Evolutionary conservation across 768 basidiomycete species (phyloP).

Genomic region (Lentinula boryana): DNA sequence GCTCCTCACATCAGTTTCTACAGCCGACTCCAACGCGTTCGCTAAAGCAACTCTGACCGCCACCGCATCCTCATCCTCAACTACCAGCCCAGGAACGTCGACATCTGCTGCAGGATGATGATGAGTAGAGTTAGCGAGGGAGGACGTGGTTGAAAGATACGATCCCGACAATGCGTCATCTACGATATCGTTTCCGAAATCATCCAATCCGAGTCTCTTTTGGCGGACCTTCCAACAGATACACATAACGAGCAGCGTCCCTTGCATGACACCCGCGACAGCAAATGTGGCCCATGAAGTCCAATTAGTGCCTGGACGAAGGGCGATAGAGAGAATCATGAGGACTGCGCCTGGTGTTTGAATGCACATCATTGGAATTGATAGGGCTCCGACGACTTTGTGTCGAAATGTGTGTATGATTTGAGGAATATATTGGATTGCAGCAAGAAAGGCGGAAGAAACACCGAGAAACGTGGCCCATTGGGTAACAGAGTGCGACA

Average conservation of each 20-base stretch:
- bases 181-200: constrained; percentile 68
- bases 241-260: constrained; percentile 77
- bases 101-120: constrained; percentile 8
- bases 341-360: constrained; percentile 85
- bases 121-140: neutral
- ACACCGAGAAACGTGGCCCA: constrained; percentile 92
- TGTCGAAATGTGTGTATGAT: constrained; percentile 70
- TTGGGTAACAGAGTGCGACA: constrained; percentile 11
- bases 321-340: constrained; percentile 81
- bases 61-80: constrained; percentile 14
- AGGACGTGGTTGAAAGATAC: neutral
- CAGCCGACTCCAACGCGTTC: constrained; percentile 17
- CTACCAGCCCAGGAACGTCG: constrained; percentile 16
- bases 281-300: constrained; percentile 83
- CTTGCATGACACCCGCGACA: constrained; percentile 82
- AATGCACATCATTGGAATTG: constrained; percentile 93
- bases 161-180: neutral
- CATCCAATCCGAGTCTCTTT: constrained; percentile 68
- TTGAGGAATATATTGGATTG: constrained; percentile 86
- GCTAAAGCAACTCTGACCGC: constrained; percentile 14
- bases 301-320: constrained; percentile 81
- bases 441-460: constrained; percentile 69
- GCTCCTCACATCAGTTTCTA: constrained; percentile 15
- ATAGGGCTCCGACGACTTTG: constrained; percentile 86
- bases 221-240: constrained; percentile 82